Conservation (phyloP, 1,284 basidiomycete species). For the Volvariella volvacea region DNA sequence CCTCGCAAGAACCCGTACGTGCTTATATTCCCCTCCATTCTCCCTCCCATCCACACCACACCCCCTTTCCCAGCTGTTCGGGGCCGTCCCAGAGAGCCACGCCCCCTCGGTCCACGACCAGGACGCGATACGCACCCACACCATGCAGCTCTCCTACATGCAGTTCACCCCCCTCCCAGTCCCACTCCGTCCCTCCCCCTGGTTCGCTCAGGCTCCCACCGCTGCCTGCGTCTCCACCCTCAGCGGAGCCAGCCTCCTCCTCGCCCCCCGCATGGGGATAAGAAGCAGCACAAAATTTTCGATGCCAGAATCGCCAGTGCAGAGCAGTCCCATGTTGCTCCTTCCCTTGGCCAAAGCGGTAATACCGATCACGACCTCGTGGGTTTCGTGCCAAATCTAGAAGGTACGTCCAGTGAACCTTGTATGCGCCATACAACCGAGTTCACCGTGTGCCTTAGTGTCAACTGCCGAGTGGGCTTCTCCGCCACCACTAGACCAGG, state of each 20-base stretch:
- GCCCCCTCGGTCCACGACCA: conserved; percentile 36
- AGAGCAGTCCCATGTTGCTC: neutral
- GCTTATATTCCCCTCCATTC: too few species aligned
- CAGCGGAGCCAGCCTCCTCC: neutral
- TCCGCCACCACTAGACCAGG: too few species aligned
- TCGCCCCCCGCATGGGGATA: neutral
- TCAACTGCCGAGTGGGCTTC: too few species aligned
- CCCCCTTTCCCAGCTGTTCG: conserved; percentile 14
- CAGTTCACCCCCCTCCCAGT: conserved; percentile 39
- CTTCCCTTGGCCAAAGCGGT: neutral
- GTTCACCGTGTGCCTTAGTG: too few species aligned
- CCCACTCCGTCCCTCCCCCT: conserved; percentile 29
- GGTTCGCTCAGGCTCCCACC: conserved; percentile 14
- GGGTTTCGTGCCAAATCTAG: too few species aligned
- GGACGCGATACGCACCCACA: conserved; percentile 56
- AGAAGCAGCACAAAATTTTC: neutral
- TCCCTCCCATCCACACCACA: neutral
- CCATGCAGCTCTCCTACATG: conserved; percentile 58
- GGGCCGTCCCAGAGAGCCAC: conserved; percentile 5
- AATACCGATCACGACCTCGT: too few species aligned
- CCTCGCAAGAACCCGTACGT: conserved; percentile 4
- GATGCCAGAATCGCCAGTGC: neutral
- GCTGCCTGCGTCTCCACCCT: conserved; percentile 12
- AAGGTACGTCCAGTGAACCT: too few species aligned
- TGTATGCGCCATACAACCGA: too few species aligned